Base-by-base conservation (phyloP, 2,329 filamentous ascomycete genomes). In the Zasmidium cellare region DNA sequence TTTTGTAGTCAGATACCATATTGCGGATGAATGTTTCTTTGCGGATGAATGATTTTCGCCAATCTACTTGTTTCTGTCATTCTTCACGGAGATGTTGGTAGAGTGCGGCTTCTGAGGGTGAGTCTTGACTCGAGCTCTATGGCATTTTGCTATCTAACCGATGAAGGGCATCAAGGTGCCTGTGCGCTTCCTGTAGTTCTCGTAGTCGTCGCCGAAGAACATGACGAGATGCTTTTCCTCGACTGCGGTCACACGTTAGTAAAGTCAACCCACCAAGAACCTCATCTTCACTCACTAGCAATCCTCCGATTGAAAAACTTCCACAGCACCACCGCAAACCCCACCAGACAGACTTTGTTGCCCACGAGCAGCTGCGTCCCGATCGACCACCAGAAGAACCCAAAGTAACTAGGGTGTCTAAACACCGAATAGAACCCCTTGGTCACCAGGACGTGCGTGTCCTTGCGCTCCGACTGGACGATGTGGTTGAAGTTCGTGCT, bases 321-420 rank as follows among this genome's bases (percentile, higher is more conserved):
- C 91, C 91, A 97, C 65, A 99, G 74, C 16, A 96, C 88, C 7
- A 82, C 73, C 0, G 84, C 76, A 77, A 96, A 97, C 1, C 76
- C 89, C 6, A 87, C 65, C 57, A 96, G 85, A 72, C 91, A 96
- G 1, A 96, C 64, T 9, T 83, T 76, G 75, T 99, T 99, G 18
- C 93, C 93, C 63, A 97, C 80, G 55, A 96, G 85, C 46, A 97
- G 71, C 79, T 99, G 94, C 12, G 92, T 96, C 3, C 94, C 94
- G n/a, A 97, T 71, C 0, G 90, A 91, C 93, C 93, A 99, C 87
- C 92, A 97, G 76, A 96, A 99, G 79, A 97, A 99, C 2, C 93
- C 94, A 78, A 97, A 97, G 76, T 99, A 99, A 58, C 89, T 89
- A 12, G 94, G 94, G 74, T 99, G 94, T 22, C 94, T 81, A 53